Evolutionary conservation across 148 eudicot genomes (phyloP).

Genomic region (Nepenthes mirabilis): DNA sequence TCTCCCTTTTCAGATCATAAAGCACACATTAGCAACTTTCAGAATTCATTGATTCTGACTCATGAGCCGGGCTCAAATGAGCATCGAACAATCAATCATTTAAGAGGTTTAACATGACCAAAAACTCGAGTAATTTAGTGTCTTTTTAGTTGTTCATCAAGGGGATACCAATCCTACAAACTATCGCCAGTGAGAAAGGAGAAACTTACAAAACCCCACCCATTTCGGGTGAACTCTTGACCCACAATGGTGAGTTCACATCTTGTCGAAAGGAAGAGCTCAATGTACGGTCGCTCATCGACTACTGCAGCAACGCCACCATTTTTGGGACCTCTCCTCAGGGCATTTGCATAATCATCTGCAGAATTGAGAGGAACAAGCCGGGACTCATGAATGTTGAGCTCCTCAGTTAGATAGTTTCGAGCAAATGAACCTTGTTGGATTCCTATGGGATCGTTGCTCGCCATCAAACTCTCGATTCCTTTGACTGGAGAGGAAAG

Average conservation of each 20-base stretch:
- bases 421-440: constrained; percentile 53
- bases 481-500: constrained; percentile 59
- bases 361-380: constrained; percentile 42
- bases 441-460: constrained; percentile 47
- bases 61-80: too few species aligned
- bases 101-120: too few species aligned
- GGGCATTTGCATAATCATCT: constrained; percentile 32
- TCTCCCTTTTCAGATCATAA: too few species aligned
- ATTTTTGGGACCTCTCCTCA: constrained; percentile 37
- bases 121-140: too few species aligned
- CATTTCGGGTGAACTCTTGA: constrained; percentile 51
- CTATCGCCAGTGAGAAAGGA: background rate
- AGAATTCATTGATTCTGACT: too few species aligned
- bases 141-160: too few species aligned
- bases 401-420: constrained; percentile 37
- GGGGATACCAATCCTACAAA: background rate
- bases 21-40: too few species aligned
- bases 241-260: constrained; percentile 66
- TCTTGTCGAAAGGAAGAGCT: constrained; percentile 57
- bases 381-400: constrained; percentile 29
- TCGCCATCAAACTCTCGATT: constrained; percentile 30
- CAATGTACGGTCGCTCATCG: constrained; percentile 51
- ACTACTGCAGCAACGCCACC: constrained; percentile 69
- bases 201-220: constrained; percentile 79
- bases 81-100: too few species aligned